Conservation (phyloP, 2,329 filamentous ascomycete species). For the Eutypella sp. region DNA sequence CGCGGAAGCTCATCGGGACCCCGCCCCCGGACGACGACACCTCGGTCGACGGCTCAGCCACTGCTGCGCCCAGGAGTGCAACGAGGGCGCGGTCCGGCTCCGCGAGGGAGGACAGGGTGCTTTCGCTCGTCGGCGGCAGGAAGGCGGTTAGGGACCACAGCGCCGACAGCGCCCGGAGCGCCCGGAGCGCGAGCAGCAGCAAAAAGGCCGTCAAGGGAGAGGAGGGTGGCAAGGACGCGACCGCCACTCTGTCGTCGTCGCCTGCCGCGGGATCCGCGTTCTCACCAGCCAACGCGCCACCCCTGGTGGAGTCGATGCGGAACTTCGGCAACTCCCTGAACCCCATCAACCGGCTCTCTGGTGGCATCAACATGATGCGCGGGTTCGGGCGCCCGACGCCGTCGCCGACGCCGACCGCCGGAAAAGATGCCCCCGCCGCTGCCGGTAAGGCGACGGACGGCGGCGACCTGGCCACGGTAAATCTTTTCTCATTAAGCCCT, state of each 20-base stretch:
- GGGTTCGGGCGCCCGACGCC: constrained; percentile 61
- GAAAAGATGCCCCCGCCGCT: constrained; percentile 32
- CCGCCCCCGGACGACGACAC: constrained; percentile 58
- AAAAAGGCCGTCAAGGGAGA: constrained; percentile 52
- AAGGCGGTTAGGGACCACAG: constrained; percentile 63
- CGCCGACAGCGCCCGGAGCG: constrained; percentile 66
- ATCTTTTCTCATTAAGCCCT: constrained; percentile 24
- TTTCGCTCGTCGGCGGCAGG: constrained; percentile 67
- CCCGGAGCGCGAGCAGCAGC: constrained; percentile 52
- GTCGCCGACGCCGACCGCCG: constrained; percentile 32
- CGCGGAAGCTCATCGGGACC: constrained; percentile 78
- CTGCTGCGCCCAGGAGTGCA: constrained; percentile 41
- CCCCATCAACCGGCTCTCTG: constrained; percentile 71
- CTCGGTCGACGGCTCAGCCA: constrained; percentile 54
- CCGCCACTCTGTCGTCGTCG: too few relatives aligned
- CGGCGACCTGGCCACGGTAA: constrained; percentile 53
- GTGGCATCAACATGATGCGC: constrained; percentile 69
- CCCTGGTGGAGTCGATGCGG: constrained; percentile 73
- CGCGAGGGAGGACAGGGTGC: constrained; percentile 56
- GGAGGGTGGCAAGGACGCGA: constrained; percentile 37
- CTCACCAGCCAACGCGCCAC: constrained; percentile 45
- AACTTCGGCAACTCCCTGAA: constrained; percentile 78
- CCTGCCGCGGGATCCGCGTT: constrained; percentile 24
- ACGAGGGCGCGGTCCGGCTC: constrained; percentile 28
- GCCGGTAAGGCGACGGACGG: constrained; percentile 38